Evolutionary conservation across 2,329 filamentous ascomycete genomes (phyloP), one percentile per base, ranked within the genome.

Genomic region (Aspergillus niger): DNA sequence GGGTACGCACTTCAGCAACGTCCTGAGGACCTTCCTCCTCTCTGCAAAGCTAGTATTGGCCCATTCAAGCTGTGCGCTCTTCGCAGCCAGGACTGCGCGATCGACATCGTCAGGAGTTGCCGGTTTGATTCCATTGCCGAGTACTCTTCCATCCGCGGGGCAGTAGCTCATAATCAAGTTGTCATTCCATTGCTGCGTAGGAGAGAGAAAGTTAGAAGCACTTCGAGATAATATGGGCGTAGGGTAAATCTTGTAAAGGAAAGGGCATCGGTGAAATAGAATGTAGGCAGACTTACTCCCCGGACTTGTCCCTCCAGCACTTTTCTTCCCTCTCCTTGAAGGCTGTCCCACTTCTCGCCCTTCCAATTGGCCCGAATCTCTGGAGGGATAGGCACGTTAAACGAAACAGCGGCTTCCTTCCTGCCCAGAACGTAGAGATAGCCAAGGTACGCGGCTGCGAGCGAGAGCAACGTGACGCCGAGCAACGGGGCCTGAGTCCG

Each of bases 81-180:
- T 83, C 1, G 95, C 91, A 61, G 88, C 86, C 36, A 86, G 85
- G 65, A 99, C 86, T 28, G 89, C 88, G 61, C 86, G 82, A 76
- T 99, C 91, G 72, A 99, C 91, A 62, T 87, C 89, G 59, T 88
- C 86, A 2, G 86, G 80, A 1, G 91, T 92, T 8, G 88, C 86
- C 17, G 94, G 91, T 74, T 90, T 91, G 60, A 77, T 78, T 60
- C 76, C 75, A 36, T 71, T 71, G 11, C 91, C 92, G 26, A 99
- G 86, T 61, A 91, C 85, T 70, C 90, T 85, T 64, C 95, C 95
- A 24, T 92, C 97, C 1, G 94, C 94, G 1, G 95, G 95, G 47
- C 90, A 90, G 75, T 79, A 79, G 67, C 77, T 78, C 67, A 78
- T 74, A 38, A 79, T 76, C 54, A 78, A 67, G 20, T 74, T 66